Base-by-base conservation (phyloP, 169 alveolate species). In the Plasmodium vivax region DNA sequence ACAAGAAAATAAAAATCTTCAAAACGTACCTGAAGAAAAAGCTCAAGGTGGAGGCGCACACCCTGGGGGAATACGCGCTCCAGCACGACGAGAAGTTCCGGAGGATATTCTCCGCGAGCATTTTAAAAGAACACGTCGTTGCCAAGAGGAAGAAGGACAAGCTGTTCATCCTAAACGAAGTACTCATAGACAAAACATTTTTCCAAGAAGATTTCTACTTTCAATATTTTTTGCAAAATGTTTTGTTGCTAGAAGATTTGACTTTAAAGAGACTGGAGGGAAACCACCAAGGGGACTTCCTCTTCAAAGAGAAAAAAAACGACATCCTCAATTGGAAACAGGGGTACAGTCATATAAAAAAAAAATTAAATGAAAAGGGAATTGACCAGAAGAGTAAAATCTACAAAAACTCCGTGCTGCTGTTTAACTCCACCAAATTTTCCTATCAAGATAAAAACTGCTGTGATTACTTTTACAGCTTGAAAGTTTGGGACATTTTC, bases 221-320 rank as follows among this genome's bases (percentile, higher is more conserved):
- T 90, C 94, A 90, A 90, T 90, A 90, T 90, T 90, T 90, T 90
- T 80, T 90, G 81, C 58, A 80, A 90, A 90, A 90, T 90, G 94
- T 90, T n/a, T 45, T 90, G 41, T 56, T 90, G 34, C 36, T 90
- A 30, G 94, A 90, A 81, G 94, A 90, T 45, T 71, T 90, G 10
- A 51, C 51, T 23, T 81, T 90, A 68, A 90, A 81, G 81, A 90
- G 83, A 6, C 27, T 90, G 7, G 91, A 90, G 73, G 73, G 73
- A 7, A 90, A 87, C 34, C 82, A 80, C 68, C 74, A 58, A 32
- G 91, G 73, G 27, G 83, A 79, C n/a, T 27, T 80, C 81, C 36
- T 90, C 58, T 90, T 90, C 73, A 90, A 82, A 68, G 94, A 90
- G 45, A 90, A 74, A 80, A 82, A 90, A 19, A 23, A 27, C 12